Conservation (phyloP, 2,329 filamentous ascomycete species). For the Sporothrix schenckii region DNA sequence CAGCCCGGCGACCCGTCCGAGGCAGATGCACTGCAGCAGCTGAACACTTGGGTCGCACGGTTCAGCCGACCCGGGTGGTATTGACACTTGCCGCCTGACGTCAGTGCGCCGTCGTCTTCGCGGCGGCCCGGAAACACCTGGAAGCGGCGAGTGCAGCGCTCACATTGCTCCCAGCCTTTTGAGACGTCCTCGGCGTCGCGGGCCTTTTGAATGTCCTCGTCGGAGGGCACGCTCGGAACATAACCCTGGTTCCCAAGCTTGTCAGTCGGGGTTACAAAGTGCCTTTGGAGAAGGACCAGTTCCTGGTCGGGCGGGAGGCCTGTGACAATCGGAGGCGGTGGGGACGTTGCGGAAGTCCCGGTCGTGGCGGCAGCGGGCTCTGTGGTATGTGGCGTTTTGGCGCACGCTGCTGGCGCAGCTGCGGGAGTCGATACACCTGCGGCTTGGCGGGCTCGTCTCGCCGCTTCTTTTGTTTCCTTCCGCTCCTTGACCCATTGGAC, state of each 20-base stretch:
- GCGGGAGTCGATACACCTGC: background rate
- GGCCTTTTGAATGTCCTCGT: constrained; percentile 67
- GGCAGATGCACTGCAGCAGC: constrained; percentile 73
- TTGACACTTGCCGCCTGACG: constrained; percentile 74
- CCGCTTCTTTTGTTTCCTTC: constrained; percentile 38
- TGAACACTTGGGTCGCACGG: constrained; percentile 64
- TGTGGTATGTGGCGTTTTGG: constrained; percentile 1
- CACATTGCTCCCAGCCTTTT: constrained; percentile 83
- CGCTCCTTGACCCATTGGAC: constrained; percentile 72
- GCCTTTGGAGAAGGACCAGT: constrained; percentile 59
- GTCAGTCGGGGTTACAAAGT: constrained; percentile 65
- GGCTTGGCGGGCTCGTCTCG: constrained; percentile 38
- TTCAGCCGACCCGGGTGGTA: constrained; percentile 76
- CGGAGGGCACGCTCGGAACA: constrained; percentile 67
- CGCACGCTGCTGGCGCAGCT: background rate
- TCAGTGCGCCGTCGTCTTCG: constrained; percentile 72
- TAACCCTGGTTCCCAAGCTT: constrained; percentile 73
- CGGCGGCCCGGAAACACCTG: constrained; percentile 88
- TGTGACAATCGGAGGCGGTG: constrained; percentile 58
- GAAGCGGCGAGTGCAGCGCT: constrained; percentile 83
- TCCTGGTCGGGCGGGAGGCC: constrained; percentile 71
- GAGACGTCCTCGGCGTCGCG: constrained; percentile 66
- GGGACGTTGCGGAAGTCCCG: background rate
- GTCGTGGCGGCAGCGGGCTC: background rate
- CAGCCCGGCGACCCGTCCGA: constrained; percentile 78